Conservation (phyloP, 2,329 filamentous ascomycete genomes). For the Lanzia echinophila region DNA sequence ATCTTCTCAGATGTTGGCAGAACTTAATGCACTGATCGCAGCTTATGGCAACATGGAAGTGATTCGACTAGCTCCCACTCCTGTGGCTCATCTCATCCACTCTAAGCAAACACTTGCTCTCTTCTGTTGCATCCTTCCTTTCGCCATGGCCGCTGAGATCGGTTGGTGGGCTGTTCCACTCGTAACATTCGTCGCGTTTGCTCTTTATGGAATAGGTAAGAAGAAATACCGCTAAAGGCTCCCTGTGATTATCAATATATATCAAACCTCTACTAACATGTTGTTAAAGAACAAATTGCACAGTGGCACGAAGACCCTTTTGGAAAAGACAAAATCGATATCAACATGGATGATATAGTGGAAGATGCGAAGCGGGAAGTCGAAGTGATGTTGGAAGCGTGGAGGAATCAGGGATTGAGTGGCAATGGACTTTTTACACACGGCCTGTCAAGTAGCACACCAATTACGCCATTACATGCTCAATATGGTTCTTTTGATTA, state of each 20-base stretch:
- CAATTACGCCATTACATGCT: too few species aligned
- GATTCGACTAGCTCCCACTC: slow-evolving; percentile 56
- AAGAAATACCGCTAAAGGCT: background rate
- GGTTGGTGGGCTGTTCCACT: slow-evolving; percentile 56
- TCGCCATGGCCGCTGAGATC: slow-evolving; percentile 56
- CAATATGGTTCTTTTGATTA: too few species aligned
- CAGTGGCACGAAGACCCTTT: slow-evolving; percentile 57
- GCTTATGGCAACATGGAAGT: slow-evolving; percentile 60
- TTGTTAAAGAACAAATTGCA: slow-evolving; percentile 44
- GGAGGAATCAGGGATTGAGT: slow-evolving; percentile 34
- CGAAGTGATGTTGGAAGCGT: slow-evolving; percentile 51
- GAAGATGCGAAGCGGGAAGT: slow-evolving; percentile 54
- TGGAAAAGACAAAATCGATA: slow-evolving; percentile 58
- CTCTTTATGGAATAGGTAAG: slow-evolving; percentile 33
- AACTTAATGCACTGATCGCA: slow-evolving; percentile 49
- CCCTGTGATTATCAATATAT: too few species aligned
- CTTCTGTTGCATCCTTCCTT: slow-evolving; percentile 54
- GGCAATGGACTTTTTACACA: slow-evolving; percentile 4
- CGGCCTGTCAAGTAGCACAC: too few species aligned
- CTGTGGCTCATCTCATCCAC: slow-evolving; percentile 59
- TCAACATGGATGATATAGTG: slow-evolving; percentile 60
- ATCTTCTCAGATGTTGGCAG: slow-evolving; percentile 49
- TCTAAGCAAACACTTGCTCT: slow-evolving; percentile 57
- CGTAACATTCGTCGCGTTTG: slow-evolving; percentile 54
- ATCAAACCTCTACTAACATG: background rate